Conservation (phyloP, 345 rosid species). For the Brassica nigra region DNA sequence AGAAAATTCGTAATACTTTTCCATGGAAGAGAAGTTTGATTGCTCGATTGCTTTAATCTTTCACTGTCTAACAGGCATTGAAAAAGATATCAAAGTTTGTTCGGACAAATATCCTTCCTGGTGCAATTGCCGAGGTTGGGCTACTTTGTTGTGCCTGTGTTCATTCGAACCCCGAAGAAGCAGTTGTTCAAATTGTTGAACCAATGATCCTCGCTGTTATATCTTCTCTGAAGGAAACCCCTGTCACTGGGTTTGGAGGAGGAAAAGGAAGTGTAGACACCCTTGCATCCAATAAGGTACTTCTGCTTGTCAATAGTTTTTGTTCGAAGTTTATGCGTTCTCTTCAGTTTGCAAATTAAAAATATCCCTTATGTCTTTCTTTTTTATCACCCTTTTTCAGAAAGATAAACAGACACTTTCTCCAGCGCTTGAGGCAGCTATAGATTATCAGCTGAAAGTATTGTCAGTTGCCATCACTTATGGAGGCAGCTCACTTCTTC, state of each 20-base stretch:
- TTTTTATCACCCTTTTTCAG: slow-evolving; percentile 24
- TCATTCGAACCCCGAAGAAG: slow-evolving; percentile 94
- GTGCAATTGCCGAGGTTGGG: slow-evolving; percentile 99
- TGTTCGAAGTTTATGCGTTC: slow-evolving; percentile 22
- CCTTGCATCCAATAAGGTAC: slow-evolving; percentile 69
- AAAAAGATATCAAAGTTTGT: slow-evolving; percentile 96
- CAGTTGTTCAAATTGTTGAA: slow-evolving; percentile 78
- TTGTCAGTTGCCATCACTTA: slow-evolving; percentile 86
- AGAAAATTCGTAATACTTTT: slow-evolving; percentile 11
- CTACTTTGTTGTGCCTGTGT: slow-evolving; percentile 97
- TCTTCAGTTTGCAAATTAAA: slow-evolving; percentile 26
- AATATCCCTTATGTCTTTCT: neutral
- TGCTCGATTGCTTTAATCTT: slow-evolving; percentile 17
- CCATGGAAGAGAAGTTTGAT: slow-evolving; percentile 13
- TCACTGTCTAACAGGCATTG: slow-evolving; percentile 81
- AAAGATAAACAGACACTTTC: slow-evolving; percentile 78
- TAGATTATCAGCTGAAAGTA: slow-evolving; percentile 90
- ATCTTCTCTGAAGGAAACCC: slow-evolving; percentile 87
- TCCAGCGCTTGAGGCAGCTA: slow-evolving; percentile 92
- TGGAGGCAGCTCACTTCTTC: slow-evolving; percentile 87
- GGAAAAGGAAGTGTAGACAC: slow-evolving; percentile 61
- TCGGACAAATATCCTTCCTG: slow-evolving; percentile 90
- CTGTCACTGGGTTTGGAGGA: slow-evolving; percentile 91
- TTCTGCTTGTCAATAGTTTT: slow-evolving; percentile 29
- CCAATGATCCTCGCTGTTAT: slow-evolving; percentile 76